phyloP scores from a whole-genome alignment of 202 grass and related monocot species.

The Panicum hallii region DNA sequence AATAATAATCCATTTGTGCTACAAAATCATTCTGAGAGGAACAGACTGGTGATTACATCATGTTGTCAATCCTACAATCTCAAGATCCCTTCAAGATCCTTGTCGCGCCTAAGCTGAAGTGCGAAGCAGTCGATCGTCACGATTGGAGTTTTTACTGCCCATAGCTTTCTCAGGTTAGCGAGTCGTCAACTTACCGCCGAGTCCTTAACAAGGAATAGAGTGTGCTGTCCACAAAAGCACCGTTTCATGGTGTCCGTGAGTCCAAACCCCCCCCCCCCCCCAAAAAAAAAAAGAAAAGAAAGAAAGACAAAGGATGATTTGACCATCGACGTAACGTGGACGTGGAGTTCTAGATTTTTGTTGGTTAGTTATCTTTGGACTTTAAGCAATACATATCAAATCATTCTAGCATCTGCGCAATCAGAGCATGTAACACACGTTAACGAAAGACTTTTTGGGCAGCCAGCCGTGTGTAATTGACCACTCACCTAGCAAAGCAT shows the following conservation, averaged over 20 bases:
- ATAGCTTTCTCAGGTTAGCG: not conserved
- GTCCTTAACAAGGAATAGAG: not conserved
- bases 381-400: not conserved
- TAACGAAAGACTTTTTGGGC: not conserved
- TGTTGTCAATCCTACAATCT: not conserved
- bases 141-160: not conserved
- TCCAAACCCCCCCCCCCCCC: no score
- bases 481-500: not conserved
- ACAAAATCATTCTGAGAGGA: not conserved
- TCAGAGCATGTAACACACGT: not conserved
- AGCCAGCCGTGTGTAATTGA: not conserved
- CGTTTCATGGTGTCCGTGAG: no score
- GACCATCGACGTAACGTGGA: not conserved
- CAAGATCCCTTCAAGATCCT: not conserved
- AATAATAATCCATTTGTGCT: not conserved
- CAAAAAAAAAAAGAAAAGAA: no score
- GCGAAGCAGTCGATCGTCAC: not conserved
- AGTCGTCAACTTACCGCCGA: no score
- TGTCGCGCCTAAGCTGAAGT: not conserved
- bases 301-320: not conserved
- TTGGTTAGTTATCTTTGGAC: not conserved
- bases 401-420: not conserved
- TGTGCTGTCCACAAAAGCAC: no score
- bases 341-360: not conserved
- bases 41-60: not conserved